phyloP scores from a whole-genome alignment of 2,329 filamentous ascomycete species.

The Colletotrichum sp. region DNA sequence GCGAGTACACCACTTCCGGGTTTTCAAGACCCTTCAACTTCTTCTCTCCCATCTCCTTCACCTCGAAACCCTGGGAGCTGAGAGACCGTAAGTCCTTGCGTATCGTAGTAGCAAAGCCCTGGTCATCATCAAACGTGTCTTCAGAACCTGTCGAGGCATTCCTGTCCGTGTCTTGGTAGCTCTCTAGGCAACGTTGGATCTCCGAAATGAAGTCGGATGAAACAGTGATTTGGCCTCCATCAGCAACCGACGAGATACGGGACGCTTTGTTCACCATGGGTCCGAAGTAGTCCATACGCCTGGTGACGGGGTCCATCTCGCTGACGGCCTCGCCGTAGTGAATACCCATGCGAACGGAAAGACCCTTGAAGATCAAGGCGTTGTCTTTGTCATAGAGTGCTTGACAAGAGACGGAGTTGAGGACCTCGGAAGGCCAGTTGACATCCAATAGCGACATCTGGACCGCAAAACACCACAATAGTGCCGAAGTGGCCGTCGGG shows the following conservation, averaged over 20 bases:
- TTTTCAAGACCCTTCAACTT: conserved; percentile 98
- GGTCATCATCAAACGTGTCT: conserved; percentile 74
- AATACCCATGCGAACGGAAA: conserved; percentile 97
- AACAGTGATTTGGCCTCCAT: conserved; percentile 96
- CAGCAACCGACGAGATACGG: conserved; percentile 90
- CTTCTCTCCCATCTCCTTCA: conserved; percentile 93
- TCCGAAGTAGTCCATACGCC: conserved; percentile 99
- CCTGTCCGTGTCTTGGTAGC: conserved; percentile 84
- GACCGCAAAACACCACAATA: conserved; percentile 96
- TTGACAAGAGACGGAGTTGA: conserved; percentile 85
- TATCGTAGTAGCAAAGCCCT: conserved; percentile 76
- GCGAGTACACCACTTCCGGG: conserved; percentile 91
- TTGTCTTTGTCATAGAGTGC: conserved; percentile 83
- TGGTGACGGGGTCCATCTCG: conserved; percentile 93
- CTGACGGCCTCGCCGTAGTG: conserved; percentile 96
- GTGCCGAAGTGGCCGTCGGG: conserved; percentile 89
- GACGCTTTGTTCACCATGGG: conserved; percentile 99
- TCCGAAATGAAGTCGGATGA: conserved; percentile 97
- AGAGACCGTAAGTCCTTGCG: conserved; percentile 86
- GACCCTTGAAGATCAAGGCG: conserved; percentile 87
- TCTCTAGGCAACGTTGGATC: conserved; percentile 88
- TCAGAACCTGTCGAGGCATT: conserved; percentile 72
- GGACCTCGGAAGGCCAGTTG: conserved; percentile 90
- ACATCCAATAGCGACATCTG: conserved; percentile 88
- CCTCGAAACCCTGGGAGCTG: conserved; percentile 91